Conservation (phyloP, 257 asterid species). For the Nicotiana knightiana region DNA sequence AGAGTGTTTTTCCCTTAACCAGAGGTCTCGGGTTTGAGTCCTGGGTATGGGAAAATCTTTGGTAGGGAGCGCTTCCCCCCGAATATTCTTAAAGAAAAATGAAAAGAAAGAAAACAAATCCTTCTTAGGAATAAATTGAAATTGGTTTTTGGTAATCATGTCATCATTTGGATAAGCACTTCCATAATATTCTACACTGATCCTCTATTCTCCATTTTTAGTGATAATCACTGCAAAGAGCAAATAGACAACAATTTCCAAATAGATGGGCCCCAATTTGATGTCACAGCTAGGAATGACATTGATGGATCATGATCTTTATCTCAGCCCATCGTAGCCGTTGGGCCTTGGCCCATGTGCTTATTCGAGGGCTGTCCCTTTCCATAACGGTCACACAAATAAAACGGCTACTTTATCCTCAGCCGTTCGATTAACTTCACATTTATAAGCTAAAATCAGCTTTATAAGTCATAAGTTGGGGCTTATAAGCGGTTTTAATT, state of each 20-base stretch:
- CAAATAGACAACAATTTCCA: neutral
- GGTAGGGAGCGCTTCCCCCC: too few relatives aligned
- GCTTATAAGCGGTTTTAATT: too few relatives aligned
- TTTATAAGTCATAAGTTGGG: too few relatives aligned
- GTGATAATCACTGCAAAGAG: neutral
- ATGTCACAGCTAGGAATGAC: neutral
- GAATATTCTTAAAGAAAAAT: too few relatives aligned
- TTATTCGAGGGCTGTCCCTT: constrained; percentile 21
- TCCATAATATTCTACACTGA: neutral
- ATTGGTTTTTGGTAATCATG: too few relatives aligned
- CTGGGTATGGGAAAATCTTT: too few relatives aligned
- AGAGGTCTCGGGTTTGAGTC: too few relatives aligned
- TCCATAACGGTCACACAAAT: constrained; percentile 29
- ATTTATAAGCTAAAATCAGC: too few relatives aligned
- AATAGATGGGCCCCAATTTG: constrained; percentile 2
- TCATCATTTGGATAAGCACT: too few relatives aligned
- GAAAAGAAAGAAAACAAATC: too few relatives aligned
- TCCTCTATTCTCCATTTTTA: neutral
- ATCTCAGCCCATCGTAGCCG: constrained; percentile 16
- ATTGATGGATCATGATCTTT: constrained; percentile 1
- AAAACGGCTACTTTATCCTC: constrained; percentile 28
- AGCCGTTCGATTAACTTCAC: neutral
- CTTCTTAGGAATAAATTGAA: too few relatives aligned
- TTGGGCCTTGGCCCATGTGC: constrained; percentile 26
- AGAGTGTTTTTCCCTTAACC: too few relatives aligned